Conservation (phyloP, 306 rosid genomes). For the Oxytropis ochrocephala region DNA sequence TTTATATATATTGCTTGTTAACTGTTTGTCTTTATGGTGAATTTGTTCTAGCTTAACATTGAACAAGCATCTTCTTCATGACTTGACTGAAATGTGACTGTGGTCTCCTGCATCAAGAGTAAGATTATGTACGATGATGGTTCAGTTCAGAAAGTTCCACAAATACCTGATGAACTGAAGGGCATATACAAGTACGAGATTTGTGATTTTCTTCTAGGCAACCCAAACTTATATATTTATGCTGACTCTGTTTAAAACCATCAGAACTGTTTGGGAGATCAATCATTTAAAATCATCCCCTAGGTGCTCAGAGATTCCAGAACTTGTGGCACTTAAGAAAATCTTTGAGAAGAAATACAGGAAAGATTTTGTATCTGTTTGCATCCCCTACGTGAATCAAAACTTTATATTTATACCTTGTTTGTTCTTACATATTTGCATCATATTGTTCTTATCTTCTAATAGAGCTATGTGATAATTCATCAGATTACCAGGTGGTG, state of each 20-base stretch:
- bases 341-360: too few species aligned
- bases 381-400: too few species aligned
- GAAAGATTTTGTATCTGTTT: too few species aligned
- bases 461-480: too few species aligned
- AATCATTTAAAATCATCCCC: too few species aligned
- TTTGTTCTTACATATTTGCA: too few species aligned
- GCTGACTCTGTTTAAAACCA: conserved; percentile 17
- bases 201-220: background rate
- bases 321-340: too few species aligned
- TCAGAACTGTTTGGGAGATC: conserved; percentile 95
- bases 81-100: conserved; percentile 80
- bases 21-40: conserved; percentile 49
- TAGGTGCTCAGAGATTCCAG: too few species aligned
- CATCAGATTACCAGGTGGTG: too few species aligned
- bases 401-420: too few species aligned
- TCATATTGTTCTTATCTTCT: too few species aligned
- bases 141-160: conserved; percentile 59
- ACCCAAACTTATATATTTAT: background rate
- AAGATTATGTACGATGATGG: conserved; percentile 67
- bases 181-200: conserved; percentile 61
- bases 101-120: conserved; percentile 79
- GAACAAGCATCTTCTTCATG: conserved; percentile 83
- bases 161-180: conserved; percentile 66
- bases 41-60: conserved; percentile 90
- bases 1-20: conserved; percentile 8